Evolutionary conservation across 208 protist species (phyloP).

Genomic region (Wallacemonas collosoma): DNA sequence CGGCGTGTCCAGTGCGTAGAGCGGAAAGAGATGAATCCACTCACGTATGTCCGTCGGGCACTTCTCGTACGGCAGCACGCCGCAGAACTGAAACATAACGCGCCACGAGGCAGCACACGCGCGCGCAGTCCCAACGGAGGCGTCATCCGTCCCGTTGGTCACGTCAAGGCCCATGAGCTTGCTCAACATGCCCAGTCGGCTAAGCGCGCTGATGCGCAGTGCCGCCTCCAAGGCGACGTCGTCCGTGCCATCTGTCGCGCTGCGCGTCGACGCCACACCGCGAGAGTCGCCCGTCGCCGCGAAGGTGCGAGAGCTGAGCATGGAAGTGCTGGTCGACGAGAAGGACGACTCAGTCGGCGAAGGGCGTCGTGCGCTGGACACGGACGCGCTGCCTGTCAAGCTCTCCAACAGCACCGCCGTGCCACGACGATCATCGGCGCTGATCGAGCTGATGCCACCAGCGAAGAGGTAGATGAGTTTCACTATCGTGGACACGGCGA

Average conservation of each 20-base stretch:
- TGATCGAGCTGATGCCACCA: conserved; percentile 57
- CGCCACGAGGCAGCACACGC: conserved; percentile 34
- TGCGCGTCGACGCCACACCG: conserved; percentile 6
- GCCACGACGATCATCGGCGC: conserved; percentile 47
- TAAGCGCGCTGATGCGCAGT: conserved; percentile 38
- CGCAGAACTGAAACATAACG: conserved; percentile 51
- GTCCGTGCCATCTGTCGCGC: conserved; percentile 25
- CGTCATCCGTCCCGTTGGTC: background rate
- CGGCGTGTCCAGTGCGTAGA: conserved; percentile 46
- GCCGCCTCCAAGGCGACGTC: conserved; percentile 49
- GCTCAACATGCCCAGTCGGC: conserved; percentile 24
- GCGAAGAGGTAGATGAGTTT: conserved; percentile 71
- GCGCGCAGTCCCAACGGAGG: conserved; percentile 8
- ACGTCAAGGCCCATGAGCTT: conserved; percentile 30
- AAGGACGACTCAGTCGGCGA: background rate
- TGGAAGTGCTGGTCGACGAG: background rate
- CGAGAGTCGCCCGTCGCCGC: conserved; percentile 11
- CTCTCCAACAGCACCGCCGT: conserved; percentile 17
- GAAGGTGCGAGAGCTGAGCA: conserved; percentile 10
- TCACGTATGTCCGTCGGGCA: conserved; percentile 47
- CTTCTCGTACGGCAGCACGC: conserved; percentile 39
- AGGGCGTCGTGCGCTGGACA: background rate
- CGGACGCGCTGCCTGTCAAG: background rate
- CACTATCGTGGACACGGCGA: conserved; percentile 36
- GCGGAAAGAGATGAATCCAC: conserved; percentile 59